phyloP scores from a whole-genome alignment of 2,329 filamentous ascomycete species.

The Dactylellina leptospora region DNA sequence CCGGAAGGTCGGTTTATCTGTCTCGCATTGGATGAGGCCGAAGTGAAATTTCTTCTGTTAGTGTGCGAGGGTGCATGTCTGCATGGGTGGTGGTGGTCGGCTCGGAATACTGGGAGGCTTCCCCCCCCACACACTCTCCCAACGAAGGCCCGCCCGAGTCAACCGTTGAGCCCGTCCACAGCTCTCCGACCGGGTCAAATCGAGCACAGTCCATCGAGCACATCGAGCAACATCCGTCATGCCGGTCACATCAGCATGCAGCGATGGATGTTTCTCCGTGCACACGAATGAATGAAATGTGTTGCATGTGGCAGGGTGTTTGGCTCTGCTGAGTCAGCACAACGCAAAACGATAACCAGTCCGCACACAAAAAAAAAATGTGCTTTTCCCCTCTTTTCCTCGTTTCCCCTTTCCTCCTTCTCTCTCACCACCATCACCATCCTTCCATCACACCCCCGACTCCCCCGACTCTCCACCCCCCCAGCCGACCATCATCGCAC shows the following conservation, averaged over 20 bases:
- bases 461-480: not conserved
- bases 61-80: no score
- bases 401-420: constrained; percentile 2
- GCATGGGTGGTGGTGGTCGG: constrained; percentile 24
- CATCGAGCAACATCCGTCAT: no score
- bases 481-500: constrained; percentile 2
- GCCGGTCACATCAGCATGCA: no score
- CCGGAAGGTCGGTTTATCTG: not conserved
- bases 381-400: constrained; percentile 30
- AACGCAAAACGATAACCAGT: constrained; percentile 7
- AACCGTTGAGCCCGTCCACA: no score
- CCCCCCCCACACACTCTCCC: constrained; percentile 15
- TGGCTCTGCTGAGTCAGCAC: constrained; percentile 45
- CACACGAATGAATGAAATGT: not conserved
- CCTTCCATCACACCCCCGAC: not conserved
- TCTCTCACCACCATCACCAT: constrained; percentile 23
- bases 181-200: no score
- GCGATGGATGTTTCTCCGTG: no score
- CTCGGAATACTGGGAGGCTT: constrained; percentile 51
- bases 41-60: constrained; percentile 43
- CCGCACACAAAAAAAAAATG: constrained; percentile 8
- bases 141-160: constrained; percentile 43
- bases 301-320: not conserved
- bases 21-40: constrained; percentile 10
- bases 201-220: no score